Evolutionary conservation across 768 basidiomycete species (phyloP).

Genomic region (Rhodocollybia butyracea): DNA sequence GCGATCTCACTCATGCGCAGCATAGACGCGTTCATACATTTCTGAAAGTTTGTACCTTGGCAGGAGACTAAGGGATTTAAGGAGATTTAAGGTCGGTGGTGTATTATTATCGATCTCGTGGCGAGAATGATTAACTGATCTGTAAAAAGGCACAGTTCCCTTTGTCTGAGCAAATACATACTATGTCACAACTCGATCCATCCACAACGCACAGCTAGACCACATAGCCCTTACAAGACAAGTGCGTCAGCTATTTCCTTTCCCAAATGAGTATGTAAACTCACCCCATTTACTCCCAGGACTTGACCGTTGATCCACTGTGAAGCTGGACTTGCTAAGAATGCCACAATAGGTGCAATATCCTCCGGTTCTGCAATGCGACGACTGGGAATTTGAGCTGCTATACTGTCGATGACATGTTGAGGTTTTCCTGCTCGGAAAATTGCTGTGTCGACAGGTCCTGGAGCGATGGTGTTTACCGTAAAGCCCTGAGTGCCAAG

Average conservation of each 20-base stretch:
- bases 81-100: too few species aligned
- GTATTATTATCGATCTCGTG: too few species aligned
- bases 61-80: too few species aligned
- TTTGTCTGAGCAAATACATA: too few species aligned
- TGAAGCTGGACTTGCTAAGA: conserved; percentile 49
- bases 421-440: conserved; percentile 54
- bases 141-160: too few species aligned
- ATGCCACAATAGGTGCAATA: conserved; percentile 50
- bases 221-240: conserved; percentile 3
- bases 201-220: not conserved
- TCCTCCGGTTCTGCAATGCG: conserved; percentile 52
- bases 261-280: conserved; percentile 12
- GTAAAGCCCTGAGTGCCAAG: conserved; percentile 50
- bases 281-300: conserved; percentile 53
- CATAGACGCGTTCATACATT: too few species aligned
- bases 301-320: conserved; percentile 60
- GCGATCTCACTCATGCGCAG: too few species aligned
- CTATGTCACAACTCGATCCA: not conserved
- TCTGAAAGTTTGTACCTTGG: too few species aligned
- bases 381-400: conserved; percentile 41
- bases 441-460: conserved; percentile 52
- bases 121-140: too few species aligned
- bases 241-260: not conserved
- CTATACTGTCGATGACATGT: conserved; percentile 41
- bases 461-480: conserved; percentile 56